These are phyloP conservation scores for Diaporthe citrichinensis DNA, from an alignment of 2,329 filamentous ascomycete species.

Conservation along the genomic window DNA sequence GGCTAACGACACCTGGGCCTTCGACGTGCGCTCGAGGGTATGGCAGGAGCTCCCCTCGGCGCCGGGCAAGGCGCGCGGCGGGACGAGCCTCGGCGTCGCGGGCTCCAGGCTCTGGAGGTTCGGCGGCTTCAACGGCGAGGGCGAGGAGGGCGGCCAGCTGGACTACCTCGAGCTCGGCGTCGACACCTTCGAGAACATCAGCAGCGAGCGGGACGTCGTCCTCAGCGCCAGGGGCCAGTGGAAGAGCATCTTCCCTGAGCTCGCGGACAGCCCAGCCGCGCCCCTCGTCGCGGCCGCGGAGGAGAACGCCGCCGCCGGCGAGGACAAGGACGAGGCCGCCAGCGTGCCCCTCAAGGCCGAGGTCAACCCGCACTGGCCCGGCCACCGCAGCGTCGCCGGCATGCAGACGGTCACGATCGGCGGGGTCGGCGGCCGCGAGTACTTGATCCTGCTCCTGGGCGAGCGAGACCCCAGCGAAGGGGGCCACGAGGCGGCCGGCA, in stretches of 20 bases:
- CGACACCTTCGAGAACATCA: conserved; percentile 68
- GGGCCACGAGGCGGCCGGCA: conserved; percentile 66
- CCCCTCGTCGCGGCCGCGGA: conserved; percentile 48
- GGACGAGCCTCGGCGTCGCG: conserved; percentile 75
- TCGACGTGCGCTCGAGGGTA: conserved; percentile 72
- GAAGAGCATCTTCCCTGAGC: conserved; percentile 63
- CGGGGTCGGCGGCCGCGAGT: conserved; percentile 67
- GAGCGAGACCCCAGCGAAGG: conserved; percentile 64
- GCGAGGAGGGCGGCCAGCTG: conserved; percentile 78
- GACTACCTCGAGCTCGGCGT: conserved; percentile 74
- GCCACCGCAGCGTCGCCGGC: conserved; percentile 66
- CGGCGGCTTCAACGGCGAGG: conserved; percentile 82
- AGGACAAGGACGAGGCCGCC: conserved; percentile 52
- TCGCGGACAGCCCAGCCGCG: conserved; percentile 28
- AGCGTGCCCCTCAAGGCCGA: conserved; percentile 34
- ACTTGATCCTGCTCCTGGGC: conserved; percentile 73
- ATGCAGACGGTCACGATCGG: conserved; percentile 71
- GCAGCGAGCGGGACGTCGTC: conserved; percentile 63
- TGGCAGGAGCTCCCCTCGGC: conserved; percentile 80
- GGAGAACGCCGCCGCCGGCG: conserved; percentile 42
- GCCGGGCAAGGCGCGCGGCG: conserved; percentile 76
- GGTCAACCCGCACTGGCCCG: conserved; percentile 60
- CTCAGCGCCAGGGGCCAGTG: conserved; percentile 67
- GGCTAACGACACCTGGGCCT: conserved; percentile 81
- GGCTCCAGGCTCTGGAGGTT: conserved; percentile 80